Conservation (phyloP, 1,284 basidiomycete genomes). For the Pulchroboletus neoregius region DNA sequence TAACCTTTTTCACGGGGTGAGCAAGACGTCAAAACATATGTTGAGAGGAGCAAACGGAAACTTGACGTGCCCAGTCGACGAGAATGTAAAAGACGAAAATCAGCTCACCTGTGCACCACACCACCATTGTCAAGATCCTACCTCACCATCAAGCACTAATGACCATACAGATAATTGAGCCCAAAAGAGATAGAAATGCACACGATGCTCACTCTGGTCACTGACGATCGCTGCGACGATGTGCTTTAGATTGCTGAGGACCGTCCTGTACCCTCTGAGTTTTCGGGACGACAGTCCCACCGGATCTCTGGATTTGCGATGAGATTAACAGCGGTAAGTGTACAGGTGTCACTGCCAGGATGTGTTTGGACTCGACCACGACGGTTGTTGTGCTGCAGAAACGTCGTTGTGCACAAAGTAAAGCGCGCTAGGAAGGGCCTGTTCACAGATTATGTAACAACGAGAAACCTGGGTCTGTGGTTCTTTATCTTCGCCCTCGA, state of each 20-base stretch:
- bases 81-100: neutral
- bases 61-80: conserved; percentile 39
- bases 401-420: no score
- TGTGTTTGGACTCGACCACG: no score
- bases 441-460: no score
- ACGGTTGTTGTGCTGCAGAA: no score
- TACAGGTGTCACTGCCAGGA: no score
- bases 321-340: no score
- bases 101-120: conserved; percentile 72
- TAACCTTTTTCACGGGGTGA: conserved; percentile 48
- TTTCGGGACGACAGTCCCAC: conserved; percentile 11
- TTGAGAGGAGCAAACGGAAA: neutral
- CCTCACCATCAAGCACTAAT: conserved; percentile 9
- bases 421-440: no score
- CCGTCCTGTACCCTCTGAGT: conserved; percentile 37
- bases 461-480: no score
- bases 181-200: neutral
- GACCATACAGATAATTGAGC: neutral
- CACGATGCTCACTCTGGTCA: conserved; percentile 80
- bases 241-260: conserved; percentile 80
- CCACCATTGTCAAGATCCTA: conserved; percentile 77
- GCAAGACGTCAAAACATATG: neutral
- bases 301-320: neutral
- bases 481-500: no score
- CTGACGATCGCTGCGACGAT: conserved; percentile 97